Evolutionary conservation across 768 basidiomycete species (phyloP).

Genomic region (Trametes cingulata): DNA sequence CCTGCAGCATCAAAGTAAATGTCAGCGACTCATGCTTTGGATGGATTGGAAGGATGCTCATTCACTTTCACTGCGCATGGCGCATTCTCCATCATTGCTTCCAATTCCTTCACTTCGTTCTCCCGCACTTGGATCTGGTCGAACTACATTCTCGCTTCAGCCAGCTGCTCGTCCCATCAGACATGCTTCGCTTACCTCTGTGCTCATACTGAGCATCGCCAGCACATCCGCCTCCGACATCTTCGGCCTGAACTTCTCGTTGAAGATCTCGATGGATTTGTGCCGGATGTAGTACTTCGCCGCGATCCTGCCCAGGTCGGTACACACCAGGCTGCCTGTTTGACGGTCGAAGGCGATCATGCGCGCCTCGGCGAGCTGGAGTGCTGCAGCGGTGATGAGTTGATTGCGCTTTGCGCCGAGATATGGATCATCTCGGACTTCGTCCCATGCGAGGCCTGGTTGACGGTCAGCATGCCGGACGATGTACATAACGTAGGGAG

Average conservation of each 20-base stretch:
- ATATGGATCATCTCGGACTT: conserved; percentile 67
- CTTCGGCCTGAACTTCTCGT: conserved; percentile 65
- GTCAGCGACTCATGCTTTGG: not conserved
- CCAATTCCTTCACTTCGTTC: conserved; percentile 82
- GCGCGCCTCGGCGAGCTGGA: conserved; percentile 60
- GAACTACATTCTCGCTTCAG: conserved; percentile 53
- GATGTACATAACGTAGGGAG: not conserved
- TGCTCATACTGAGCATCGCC: conserved; percentile 82
- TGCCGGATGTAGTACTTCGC: conserved; percentile 94
- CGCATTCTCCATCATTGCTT: conserved; percentile 58
- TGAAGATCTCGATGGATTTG: conserved; percentile 86
- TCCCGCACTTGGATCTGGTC: conserved; percentile 94
- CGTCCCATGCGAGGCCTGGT: conserved; percentile 73
- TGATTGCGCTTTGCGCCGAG: conserved; percentile 69
- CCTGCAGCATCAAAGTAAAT: conserved; percentile 42
- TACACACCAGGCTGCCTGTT: conserved; percentile 63
- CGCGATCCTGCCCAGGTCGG: conserved; percentile 94
- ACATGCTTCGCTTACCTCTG: conserved; percentile 80
- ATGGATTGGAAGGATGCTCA: conserved; percentile 43
- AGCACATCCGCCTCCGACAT: conserved; percentile 96
- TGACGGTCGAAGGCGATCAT: conserved; percentile 81
- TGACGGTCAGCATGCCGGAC: not conserved
- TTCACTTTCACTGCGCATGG: conserved; percentile 86
- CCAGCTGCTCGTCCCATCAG: not conserved
- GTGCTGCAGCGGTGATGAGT: conserved; percentile 66